phyloP scores from a whole-genome alignment of 2,329 filamentous ascomycete species.

The Pseudogymnoascus pannorum region DNA sequence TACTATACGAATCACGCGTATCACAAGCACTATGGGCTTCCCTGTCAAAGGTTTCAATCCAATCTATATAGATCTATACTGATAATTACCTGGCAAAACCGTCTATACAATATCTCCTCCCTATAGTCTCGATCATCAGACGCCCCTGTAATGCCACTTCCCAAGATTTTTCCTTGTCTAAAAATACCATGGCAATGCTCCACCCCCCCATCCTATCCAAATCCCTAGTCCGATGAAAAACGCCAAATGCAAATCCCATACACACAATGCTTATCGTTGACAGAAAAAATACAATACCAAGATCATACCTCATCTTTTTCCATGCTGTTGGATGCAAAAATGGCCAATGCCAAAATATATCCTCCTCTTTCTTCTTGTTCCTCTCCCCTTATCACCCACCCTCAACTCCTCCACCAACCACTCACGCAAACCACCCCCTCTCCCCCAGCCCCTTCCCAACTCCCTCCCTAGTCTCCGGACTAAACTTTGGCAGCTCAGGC shows the following conservation, averaged over 20 bases:
- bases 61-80: background rate
- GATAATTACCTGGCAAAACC: background rate
- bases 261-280: background rate
- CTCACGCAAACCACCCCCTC: background rate
- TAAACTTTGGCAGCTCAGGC: conserved; percentile 22
- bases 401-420: background rate
- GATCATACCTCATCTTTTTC: background rate
- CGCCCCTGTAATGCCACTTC: background rate
- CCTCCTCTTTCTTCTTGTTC: conserved; percentile 6
- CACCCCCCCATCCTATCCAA: background rate
- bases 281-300: background rate
- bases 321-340: background rate
- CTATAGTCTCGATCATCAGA: too few species aligned
- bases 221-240: background rate
- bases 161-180: background rate
- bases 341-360: background rate
- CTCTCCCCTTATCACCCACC: conserved; percentile 11
- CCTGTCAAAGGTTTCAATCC: background rate
- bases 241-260: background rate
- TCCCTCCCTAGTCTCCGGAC: conserved; percentile 17
- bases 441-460: conserved; percentile 11
- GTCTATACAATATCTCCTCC: background rate
- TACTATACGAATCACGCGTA: too few species aligned
- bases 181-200: background rate
- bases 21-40: background rate